These are phyloP conservation scores for Tagetes patula DNA, from an alignment of 129 eudicot genomes.

Conservation along the genomic window DNA sequence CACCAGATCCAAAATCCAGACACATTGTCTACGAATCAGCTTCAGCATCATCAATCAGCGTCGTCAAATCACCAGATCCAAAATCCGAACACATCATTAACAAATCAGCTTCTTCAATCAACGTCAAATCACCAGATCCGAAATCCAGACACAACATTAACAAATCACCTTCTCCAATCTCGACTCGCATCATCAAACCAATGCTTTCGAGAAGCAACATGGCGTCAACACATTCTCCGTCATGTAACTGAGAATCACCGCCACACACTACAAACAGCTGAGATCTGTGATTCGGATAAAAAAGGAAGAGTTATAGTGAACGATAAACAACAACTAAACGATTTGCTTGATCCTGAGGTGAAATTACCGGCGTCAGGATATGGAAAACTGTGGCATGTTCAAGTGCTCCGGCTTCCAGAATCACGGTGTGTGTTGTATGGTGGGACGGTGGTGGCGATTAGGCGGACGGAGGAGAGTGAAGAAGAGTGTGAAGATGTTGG, in stretches of 20 bases:
- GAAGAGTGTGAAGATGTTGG: constrained; percentile 34
- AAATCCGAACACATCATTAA: too few relatives aligned
- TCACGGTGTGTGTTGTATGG: constrained; percentile 25
- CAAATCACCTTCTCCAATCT: constrained; percentile 24
- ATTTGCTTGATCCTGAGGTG: constrained; percentile 22
- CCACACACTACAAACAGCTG: constrained; percentile 4
- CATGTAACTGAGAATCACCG: constrained; percentile 34
- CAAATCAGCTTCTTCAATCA: too few relatives aligned
- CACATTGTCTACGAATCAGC: too few relatives aligned
- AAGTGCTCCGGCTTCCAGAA: constrained; percentile 20
- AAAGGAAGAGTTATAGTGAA: constrained; percentile 4
- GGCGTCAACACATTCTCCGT: constrained; percentile 31
- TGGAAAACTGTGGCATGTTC: constrained; percentile 32
- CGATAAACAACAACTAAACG: constrained; percentile 13
- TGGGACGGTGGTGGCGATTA: constrained; percentile 29
- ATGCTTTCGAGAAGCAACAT: constrained; percentile 32
- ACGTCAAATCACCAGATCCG: constrained; percentile 10
- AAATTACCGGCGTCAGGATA: constrained; percentile 28
- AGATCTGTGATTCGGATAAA: constrained; percentile 14
- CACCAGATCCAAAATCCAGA: too few relatives aligned
- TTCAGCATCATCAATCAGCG: too few relatives aligned
- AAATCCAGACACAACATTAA: constrained; percentile 4
- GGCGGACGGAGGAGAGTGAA: constrained; percentile 23
- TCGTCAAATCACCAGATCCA: too few relatives aligned
- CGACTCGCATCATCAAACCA: constrained; percentile 24